Percentiles rank a stretch among this genome's conserved stretches.
phyloP scores from a whole-genome alignment of 2,329 filamentous ascomycete genomes.

The Pseudopyricularia cyperi region DNA sequence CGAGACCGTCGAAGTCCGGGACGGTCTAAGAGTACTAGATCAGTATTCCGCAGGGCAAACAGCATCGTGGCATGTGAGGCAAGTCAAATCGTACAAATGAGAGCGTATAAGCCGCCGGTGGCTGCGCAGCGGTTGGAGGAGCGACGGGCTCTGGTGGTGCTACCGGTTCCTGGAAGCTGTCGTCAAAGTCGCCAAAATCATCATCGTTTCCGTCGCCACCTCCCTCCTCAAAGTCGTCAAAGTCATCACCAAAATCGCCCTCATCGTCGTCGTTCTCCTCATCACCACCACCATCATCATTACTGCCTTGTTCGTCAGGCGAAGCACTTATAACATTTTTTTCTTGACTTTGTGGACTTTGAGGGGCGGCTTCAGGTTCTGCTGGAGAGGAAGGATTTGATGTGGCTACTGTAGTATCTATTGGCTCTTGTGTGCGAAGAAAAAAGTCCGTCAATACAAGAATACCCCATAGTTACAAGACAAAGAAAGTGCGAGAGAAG shows the following conservation, averaged over 20 bases:
- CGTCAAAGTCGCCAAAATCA: slow-evolving; percentile 60
- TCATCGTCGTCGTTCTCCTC: slow-evolving; percentile 19
- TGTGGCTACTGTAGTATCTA: slow-evolving; percentile 23
- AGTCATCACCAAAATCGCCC: slow-evolving; percentile 45
- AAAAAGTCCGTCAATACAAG: slow-evolving; percentile 18
- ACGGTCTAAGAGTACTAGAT: slow-evolving; percentile 36
- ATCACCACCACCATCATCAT: slow-evolving; percentile 2
- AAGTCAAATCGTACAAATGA: slow-evolving; percentile 13
- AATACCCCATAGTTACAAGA: slow-evolving; percentile 6
- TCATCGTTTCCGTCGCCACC: slow-evolving; percentile 33
- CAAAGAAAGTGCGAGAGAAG: slow-evolving; percentile 5
- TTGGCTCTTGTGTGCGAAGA: slow-evolving; percentile 9
- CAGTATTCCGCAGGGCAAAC: slow-evolving; percentile 8
- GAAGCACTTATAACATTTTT: neutral
- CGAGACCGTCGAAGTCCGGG: slow-evolving; percentile 52
- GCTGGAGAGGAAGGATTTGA: neutral
- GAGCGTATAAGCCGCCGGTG: slow-evolving; percentile 11
- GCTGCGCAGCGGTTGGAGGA: slow-evolving; percentile 28
- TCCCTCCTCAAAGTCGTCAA: slow-evolving; percentile 51
- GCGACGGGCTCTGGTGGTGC: slow-evolving; percentile 17
- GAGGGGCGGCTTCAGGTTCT: neutral
- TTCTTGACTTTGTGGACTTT: neutral
- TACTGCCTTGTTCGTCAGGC: neutral
- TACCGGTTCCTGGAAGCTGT: slow-evolving; percentile 49
- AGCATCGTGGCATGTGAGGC: neutral